phyloP scores from a whole-genome alignment of 2,329 filamentous ascomycete species.

The Rhinocladiella similis region DNA sequence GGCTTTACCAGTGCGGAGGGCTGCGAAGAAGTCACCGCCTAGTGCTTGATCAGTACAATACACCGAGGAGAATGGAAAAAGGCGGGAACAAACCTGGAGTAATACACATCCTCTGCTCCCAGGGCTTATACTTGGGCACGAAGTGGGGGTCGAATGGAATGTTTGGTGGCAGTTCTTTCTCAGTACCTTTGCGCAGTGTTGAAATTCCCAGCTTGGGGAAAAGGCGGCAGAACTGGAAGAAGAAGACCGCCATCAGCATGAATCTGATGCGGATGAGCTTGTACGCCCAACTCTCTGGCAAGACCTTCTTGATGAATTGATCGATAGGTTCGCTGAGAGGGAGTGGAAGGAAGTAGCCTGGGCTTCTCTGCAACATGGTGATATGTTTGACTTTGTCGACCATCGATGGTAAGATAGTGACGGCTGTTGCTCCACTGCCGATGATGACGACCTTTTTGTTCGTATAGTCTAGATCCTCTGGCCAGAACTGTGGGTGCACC shows the following conservation, averaged over 20 bases:
- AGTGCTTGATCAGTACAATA: slow-evolving; percentile 35
- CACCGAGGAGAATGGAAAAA: neutral
- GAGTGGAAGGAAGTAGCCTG: slow-evolving; percentile 61
- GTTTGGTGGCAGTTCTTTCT: slow-evolving; percentile 23
- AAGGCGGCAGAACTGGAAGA: slow-evolving; percentile 27
- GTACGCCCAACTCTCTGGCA: slow-evolving; percentile 23
- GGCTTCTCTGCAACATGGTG: slow-evolving; percentile 80
- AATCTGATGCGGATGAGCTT: slow-evolving; percentile 25
- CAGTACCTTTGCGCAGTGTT: slow-evolving; percentile 21
- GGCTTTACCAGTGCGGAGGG: slow-evolving; percentile 52
- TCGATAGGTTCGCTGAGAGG: slow-evolving; percentile 23
- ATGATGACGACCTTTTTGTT: slow-evolving; percentile 71
- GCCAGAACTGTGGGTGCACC: slow-evolving; percentile 77
- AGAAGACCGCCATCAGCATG: slow-evolving; percentile 20
- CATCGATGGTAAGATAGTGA: slow-evolving; percentile 73
- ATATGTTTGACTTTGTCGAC: slow-evolving; percentile 64
- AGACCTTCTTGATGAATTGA: slow-evolving; percentile 17
- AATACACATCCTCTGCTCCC: slow-evolving; percentile 75
- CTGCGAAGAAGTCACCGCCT: slow-evolving; percentile 59
- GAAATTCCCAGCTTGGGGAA: slow-evolving; percentile 23
- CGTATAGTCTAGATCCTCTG: slow-evolving; percentile 63
- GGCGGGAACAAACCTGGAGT: slow-evolving; percentile 19
- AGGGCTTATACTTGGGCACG: slow-evolving; percentile 63
- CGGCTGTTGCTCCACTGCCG: slow-evolving; percentile 75
- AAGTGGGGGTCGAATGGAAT: slow-evolving; percentile 58